Conservation (phyloP, 441 rosid genomes). For the Populus tomentosa region DNA sequence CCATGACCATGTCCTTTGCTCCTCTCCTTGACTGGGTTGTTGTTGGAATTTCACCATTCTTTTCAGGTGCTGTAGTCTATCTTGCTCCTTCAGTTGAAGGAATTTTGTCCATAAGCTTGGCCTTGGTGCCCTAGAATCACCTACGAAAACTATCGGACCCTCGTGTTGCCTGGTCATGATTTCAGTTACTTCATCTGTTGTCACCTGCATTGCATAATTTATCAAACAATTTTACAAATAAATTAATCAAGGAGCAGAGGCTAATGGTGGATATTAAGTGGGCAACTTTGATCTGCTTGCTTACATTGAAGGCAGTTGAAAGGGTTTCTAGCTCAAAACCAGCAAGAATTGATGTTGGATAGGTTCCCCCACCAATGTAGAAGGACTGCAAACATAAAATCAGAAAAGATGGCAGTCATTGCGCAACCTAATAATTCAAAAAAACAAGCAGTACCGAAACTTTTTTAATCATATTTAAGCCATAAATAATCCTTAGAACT, state of each 20-base stretch:
- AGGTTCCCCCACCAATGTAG: constrained; percentile 74
- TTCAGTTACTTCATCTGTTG: constrained; percentile 35
- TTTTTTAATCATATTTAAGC: not conserved
- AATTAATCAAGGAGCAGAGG: not conserved
- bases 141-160: constrained; percentile 59
- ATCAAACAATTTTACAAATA: not conserved
- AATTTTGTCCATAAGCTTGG: constrained; percentile 53
- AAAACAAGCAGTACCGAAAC: not conserved
- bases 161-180: constrained; percentile 34
- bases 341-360: constrained; percentile 54
- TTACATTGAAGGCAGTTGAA: constrained; percentile 70
- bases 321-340: constrained; percentile 68
- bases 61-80: constrained; percentile 51
- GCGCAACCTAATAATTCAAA: not conserved
- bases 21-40: constrained; percentile 22
- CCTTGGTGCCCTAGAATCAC: constrained; percentile 37
- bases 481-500: not conserved
- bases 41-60: constrained; percentile 31
- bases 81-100: constrained; percentile 39
- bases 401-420: not conserved
- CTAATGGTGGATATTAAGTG: not conserved
- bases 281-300: constrained; percentile 4
- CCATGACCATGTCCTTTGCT: constrained; percentile 48
- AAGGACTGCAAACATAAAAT: constrained; percentile 48
- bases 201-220: constrained; percentile 32